Percentiles rank a stretch among this genome's conserved stretches.
Evolutionary conservation across 495 filamentous ascomycete species (phyloP).

Genomic region (Usnea hakonensis): DNA sequence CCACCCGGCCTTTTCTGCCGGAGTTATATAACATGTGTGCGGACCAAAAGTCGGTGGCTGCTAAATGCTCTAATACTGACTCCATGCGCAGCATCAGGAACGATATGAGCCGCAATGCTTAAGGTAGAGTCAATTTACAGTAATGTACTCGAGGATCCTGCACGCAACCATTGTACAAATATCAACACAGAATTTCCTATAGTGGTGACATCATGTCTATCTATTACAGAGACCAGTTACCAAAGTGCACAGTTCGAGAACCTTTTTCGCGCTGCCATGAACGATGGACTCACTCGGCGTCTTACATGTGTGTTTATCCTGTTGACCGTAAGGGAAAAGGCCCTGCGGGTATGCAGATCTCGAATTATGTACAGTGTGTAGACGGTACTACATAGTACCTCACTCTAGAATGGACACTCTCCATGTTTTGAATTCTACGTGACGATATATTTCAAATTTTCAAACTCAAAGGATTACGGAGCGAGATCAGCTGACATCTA

Average conservation of each 20-base stretch:
- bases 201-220: background rate
- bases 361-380: background rate
- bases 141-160: background rate
- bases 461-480: background rate
- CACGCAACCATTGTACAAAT: conserved; percentile 2
- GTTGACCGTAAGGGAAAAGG: background rate
- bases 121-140: conserved; percentile 5
- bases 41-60: background rate
- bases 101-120: conserved; percentile 82
- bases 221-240: background rate
- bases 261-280: background rate
- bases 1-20: background rate
- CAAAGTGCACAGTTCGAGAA: background rate
- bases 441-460: background rate
- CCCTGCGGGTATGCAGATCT: background rate
- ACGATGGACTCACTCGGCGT: background rate
- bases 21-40: background rate
- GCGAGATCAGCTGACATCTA: background rate
- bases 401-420: too few species aligned
- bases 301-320: background rate
- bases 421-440: background rate
- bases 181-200: background rate
- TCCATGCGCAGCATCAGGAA: conserved; percentile 53
- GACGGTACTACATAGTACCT: too few species aligned
- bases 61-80: background rate